Percentiles rank a stretch among this genome's conserved stretches.
Evolutionary conservation across 805 yeast species (phyloP).

Genomic region (Saccharomycopsis olivae): DNA sequence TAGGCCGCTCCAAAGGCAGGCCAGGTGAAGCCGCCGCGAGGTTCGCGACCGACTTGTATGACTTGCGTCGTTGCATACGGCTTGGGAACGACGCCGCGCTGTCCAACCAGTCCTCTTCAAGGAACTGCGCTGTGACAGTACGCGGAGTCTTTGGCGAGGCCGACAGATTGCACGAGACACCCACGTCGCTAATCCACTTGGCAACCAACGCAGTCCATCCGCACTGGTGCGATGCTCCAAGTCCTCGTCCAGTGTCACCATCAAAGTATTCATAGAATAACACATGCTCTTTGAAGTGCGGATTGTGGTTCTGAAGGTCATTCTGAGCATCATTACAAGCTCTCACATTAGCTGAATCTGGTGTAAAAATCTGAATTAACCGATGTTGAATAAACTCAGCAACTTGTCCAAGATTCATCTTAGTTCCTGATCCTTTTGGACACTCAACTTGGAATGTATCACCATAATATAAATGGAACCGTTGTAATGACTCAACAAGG

Average conservation of each 20-base stretch:
- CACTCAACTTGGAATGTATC: conserved; percentile 76
- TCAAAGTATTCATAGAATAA: conserved; percentile 85
- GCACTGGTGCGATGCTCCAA: conserved; percentile 90
- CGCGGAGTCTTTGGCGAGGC: conserved; percentile 20
- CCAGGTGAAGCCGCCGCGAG: conserved; percentile 51
- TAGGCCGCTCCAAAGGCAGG: not conserved
- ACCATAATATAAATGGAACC: conserved; percentile 84
- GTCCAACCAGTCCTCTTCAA: conserved; percentile 20
- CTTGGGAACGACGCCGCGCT: conserved; percentile 38
- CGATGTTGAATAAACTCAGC: conserved; percentile 88
- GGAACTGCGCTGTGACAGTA: conserved; percentile 14
- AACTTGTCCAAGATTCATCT: conserved; percentile 71
- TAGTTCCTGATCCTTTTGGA: conserved; percentile 75
- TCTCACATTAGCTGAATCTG: conserved; percentile 50
- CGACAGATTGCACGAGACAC: conserved; percentile 42
- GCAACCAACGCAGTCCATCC: conserved; percentile 96
- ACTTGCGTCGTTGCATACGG: conserved; percentile 50
- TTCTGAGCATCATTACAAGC: conserved; percentile 71
- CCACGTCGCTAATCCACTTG: conserved; percentile 83
- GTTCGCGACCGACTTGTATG: conserved; percentile 64
- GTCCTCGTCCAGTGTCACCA: conserved; percentile 89
- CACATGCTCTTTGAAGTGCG: conserved; percentile 61
- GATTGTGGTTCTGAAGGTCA: conserved; percentile 31
- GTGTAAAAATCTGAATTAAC: conserved; percentile 63
- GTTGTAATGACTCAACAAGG: conserved; percentile 74